Evolutionary conservation across 1,284 basidiomycete genomes (phyloP).

Genomic region (Tilletia caries): DNA sequence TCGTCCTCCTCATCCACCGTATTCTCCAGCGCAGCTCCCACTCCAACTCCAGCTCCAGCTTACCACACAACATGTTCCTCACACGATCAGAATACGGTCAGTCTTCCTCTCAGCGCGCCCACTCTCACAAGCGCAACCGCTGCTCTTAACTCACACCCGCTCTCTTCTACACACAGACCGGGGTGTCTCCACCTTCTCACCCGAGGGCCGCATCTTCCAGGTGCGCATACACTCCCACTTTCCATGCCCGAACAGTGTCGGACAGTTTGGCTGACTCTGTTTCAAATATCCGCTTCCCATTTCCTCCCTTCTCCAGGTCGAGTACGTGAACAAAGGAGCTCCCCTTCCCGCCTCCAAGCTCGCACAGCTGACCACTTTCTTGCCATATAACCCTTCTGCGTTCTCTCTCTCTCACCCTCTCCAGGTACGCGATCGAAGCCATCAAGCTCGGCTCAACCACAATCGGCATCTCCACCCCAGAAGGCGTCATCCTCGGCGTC

Average conservation of each 20-base stretch:
- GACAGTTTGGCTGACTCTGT: too few species aligned
- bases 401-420: not conserved
- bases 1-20: too few species aligned
- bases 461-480: conserved; percentile 68
- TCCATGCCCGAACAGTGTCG: too few species aligned
- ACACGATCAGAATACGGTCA: conserved; percentile 88
- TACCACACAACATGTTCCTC: conserved; percentile 65
- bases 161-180: conserved; percentile 65
- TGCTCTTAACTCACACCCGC: conserved; percentile 4
- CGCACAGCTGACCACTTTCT: too few species aligned
- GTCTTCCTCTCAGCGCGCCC: conserved; percentile 16
- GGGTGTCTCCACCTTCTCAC: conserved; percentile 98
- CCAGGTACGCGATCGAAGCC: conserved; percentile 82
- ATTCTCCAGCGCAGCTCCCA: too few species aligned
- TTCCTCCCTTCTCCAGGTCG: conserved; percentile 12
- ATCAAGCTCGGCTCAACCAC: conserved; percentile 80
- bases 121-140: not conserved
- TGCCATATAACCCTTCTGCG: too few species aligned
- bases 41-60: too few species aligned
- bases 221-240: conserved; percentile 54
- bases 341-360: too few species aligned
- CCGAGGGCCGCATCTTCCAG: conserved; percentile 90
- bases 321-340: conserved; percentile 24
- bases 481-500: conserved; percentile 89
- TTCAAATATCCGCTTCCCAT: too few species aligned